Conservation (phyloP, 768 basidiomycete genomes). For the Leccinellum rugosiceps region DNA sequence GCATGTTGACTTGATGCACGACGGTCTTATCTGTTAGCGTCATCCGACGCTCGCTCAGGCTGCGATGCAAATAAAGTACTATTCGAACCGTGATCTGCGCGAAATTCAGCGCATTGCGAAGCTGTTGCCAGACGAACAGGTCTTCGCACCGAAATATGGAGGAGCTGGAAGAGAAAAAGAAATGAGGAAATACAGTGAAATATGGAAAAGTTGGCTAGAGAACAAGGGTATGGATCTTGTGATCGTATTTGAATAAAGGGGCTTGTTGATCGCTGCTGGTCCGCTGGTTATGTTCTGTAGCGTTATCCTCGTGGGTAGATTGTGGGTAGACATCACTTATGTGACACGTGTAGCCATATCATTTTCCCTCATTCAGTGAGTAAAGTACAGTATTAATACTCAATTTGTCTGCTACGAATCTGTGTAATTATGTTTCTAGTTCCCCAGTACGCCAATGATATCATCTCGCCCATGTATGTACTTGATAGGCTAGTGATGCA, state of each 20-base stretch:
- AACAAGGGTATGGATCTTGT: slow-evolving; percentile 34
- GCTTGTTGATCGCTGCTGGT: not conserved
- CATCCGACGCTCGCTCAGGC: slow-evolving; percentile 38
- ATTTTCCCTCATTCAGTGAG: too few relatives aligned
- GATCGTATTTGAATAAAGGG: slow-evolving; percentile 32
- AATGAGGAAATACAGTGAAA: slow-evolving; percentile 29
- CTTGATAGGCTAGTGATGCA: too few relatives aligned
- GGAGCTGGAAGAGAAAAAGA: slow-evolving; percentile 8
- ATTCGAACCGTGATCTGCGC: slow-evolving; percentile 36
- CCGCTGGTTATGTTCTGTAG: not conserved
- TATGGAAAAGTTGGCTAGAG: slow-evolving; percentile 40
- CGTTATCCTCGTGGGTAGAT: too few relatives aligned
- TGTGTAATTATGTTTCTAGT: too few relatives aligned
- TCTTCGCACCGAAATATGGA: slow-evolving; percentile 24
- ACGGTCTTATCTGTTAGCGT: slow-evolving; percentile 18
- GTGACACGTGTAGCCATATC: not conserved
- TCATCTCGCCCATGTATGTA: too few relatives aligned
- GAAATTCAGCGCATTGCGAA: slow-evolving; percentile 43
- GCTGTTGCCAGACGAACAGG: slow-evolving; percentile 36
- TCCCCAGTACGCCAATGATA: too few relatives aligned
- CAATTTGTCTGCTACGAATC: too few relatives aligned
- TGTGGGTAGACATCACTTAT: too few relatives aligned
- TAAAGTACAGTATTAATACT: too few relatives aligned
- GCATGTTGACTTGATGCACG: not conserved
- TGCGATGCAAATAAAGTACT: slow-evolving; percentile 30